Evolutionary conservation across 345 rosid genomes (phyloP).

Genomic region (Cardiospermum halicacabum): DNA sequence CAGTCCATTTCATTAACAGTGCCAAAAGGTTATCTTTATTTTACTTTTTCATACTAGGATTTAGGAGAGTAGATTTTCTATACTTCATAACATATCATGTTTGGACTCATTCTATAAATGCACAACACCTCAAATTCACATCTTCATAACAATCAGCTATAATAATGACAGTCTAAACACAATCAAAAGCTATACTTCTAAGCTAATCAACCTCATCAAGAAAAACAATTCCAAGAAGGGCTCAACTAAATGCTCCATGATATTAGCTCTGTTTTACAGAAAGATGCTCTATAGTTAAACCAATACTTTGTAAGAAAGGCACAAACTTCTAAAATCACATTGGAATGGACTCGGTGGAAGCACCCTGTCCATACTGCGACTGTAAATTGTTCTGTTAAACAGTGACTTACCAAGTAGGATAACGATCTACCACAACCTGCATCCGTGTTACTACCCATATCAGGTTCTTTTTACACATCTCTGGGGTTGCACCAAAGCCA

Average conservation of each 20-base stretch:
- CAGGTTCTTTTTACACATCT: constrained; percentile 83
- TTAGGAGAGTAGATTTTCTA: background rate
- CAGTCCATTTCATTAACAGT: background rate
- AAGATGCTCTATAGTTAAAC: background rate
- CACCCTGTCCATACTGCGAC: no score
- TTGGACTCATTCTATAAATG: background rate
- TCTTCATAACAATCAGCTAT: background rate
- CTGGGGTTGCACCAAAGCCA: constrained; percentile 97
- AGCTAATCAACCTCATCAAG: background rate
- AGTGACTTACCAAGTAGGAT: constrained; percentile 84
- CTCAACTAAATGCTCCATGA: background rate
- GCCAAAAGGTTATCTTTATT: background rate
- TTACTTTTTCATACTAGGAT: background rate
- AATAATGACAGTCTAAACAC: background rate
- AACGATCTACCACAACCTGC: constrained; percentile 90
- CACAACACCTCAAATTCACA: background rate
- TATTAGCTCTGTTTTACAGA: background rate
- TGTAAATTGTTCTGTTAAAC: background rate
- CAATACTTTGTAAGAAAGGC: background rate
- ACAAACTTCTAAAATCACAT: background rate
- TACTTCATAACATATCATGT: background rate
- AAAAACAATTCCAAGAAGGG: background rate
- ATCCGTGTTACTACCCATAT: constrained; percentile 95
- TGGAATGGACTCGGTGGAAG: background rate
- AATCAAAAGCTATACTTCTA: background rate